Base-by-base conservation (phyloP, 306 rosid genomes). In the Vigna unguiculata region DNA sequence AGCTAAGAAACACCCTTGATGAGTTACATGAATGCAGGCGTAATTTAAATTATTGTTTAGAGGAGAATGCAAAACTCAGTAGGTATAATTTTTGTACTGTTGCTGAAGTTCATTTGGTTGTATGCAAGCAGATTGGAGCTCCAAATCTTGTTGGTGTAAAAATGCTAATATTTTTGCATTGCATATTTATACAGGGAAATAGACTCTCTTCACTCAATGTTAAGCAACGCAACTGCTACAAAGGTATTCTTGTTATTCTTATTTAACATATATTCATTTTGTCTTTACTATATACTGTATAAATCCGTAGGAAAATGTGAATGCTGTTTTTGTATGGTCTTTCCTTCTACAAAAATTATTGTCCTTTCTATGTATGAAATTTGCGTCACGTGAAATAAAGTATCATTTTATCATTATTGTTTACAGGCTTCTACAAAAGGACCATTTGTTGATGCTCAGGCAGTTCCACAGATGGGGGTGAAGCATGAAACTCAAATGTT, bases 51-150 rank as follows among this genome's bases (percentile, higher is more conserved):
- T 79, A 83, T 88, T 95, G 99, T 88, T 83, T 90, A 77, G 90
- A 88, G 77, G 99, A 95, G 75, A 95, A 95, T 87, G 87, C 84
- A 69, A 95, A 84, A 82, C 99, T 92, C 83, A 86, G 79, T 46
- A 79, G 96, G 99, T 92, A 65, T 82, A 84, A 40, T 17, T 74
- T 75, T 58, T 36, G 28, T 73, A 66, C 45, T 71, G 16, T 15
- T 16, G 63, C 58, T 28, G 60, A 64, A 25, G 81, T 81, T 76
- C 62, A 59, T 69, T 83, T 48, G 61, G 21, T 66, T 40, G 46
- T 41, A 46, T n/a, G 24, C 65, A 21, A 67, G 30, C 59, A 40
- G 61, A 69, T 69, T 79, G 67, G 65, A 47, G 62, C 51, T 66
- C 41, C 55, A 43, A 62, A 48, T 54, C 67, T 75, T 78, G 62